These are phyloP conservation scores for Luffa acutangula DNA, from an alignment of 306 rosid species.

Conservation along the genomic window DNA sequence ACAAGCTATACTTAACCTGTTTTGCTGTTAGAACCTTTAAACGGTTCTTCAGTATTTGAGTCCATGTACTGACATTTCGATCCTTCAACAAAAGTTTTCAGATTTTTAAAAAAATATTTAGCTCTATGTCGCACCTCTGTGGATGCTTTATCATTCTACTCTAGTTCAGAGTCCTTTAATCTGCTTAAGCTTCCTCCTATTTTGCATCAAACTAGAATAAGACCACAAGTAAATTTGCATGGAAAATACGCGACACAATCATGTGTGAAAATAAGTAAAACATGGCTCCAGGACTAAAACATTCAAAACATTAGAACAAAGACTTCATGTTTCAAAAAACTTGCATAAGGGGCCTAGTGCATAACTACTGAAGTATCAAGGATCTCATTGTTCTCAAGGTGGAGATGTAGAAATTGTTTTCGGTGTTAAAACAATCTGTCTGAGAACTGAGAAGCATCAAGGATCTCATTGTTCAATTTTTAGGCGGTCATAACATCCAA, in stretches of 20 bases:
- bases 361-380: background rate
- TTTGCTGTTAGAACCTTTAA: background rate
- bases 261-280: background rate
- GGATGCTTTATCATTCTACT: background rate
- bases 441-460: background rate
- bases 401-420: background rate
- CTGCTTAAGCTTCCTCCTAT: background rate
- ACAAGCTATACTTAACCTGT: background rate
- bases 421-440: background rate
- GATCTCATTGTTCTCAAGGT: background rate
- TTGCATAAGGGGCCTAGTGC: background rate
- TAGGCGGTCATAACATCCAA: background rate
- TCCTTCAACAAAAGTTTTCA: background rate
- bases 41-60: background rate
- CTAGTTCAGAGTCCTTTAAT: background rate
- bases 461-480: background rate
- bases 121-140: background rate
- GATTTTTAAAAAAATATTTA: background rate
- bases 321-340: background rate
- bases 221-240: background rate
- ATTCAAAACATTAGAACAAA: background rate
- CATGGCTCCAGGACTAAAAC: background rate
- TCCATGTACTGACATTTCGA: background rate
- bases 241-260: background rate
- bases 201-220: background rate